These are phyloP conservation scores for Fusarium sp. DNA, from an alignment of 2,329 filamentous ascomycete species.

Conservation along the genomic window DNA sequence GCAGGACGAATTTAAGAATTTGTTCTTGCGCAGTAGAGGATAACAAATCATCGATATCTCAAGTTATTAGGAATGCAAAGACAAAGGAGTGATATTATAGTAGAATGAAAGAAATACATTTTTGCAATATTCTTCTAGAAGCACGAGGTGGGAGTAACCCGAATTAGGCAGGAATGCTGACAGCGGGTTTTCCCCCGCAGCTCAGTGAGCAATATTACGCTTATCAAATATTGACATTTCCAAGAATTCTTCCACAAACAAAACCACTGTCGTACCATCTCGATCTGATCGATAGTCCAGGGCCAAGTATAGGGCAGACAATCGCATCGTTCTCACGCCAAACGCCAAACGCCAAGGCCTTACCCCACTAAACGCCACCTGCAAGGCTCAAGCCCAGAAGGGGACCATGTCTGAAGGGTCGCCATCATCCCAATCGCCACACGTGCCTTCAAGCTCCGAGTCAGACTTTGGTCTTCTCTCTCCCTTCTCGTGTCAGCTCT, in stretches of 20 bases:
- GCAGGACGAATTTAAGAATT: too few relatives aligned
- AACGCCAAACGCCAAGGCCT: background rate
- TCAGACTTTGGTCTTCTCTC: slow-evolving; percentile 17
- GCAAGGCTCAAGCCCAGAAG: background rate
- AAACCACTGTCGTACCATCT: background rate
- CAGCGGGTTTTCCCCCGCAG: slow-evolving; percentile 3
- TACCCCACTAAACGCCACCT: background rate
- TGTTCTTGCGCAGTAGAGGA: too few relatives aligned
- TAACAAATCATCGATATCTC: too few relatives aligned
- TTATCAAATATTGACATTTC: background rate
- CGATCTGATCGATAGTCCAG: background rate
- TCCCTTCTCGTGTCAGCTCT: slow-evolving; percentile 26
- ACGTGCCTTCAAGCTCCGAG: slow-evolving; percentile 26
- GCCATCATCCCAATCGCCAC: slow-evolving; percentile 21
- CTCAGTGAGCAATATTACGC: background rate
- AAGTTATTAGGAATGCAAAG: too few relatives aligned
- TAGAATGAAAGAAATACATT: too few relatives aligned
- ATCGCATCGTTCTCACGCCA: background rate
- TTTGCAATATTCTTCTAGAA: too few relatives aligned
- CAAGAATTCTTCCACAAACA: background rate
- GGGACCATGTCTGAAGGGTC: slow-evolving; percentile 25
- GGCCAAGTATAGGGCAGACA: background rate
- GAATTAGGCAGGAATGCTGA: slow-evolving; percentile 14
- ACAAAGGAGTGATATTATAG: too few relatives aligned
- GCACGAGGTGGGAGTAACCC: background rate